A percentile compares a stretch with the other conserved stretches of the same genome.
These are phyloP conservation scores for Solanum chiquidenum DNA, from an alignment of 257 asterid species.

Conservation along the genomic window DNA sequence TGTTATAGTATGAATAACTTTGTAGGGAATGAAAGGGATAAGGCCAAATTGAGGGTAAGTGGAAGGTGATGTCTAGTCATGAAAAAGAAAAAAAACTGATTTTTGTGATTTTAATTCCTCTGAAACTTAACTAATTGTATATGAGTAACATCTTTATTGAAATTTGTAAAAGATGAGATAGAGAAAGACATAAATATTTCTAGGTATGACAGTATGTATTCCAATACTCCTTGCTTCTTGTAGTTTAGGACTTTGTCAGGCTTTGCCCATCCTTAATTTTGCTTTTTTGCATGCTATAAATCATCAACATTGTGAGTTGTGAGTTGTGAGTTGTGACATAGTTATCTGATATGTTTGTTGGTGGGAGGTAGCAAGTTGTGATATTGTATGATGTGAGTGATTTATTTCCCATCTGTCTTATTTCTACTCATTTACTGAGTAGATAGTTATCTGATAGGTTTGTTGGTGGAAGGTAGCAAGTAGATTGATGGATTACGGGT, in stretches of 20 bases:
- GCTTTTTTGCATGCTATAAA: neutral
- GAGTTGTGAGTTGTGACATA: neutral
- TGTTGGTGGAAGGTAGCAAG: neutral
- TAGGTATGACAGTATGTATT: conserved; percentile 6
- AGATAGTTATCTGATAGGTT: neutral
- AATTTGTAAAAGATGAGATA: conserved; percentile 17
- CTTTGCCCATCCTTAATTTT: neutral
- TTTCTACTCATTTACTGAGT: too few species aligned
- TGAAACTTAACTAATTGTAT: neutral
- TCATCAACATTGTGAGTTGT: neutral
- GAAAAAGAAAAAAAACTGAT: neutral
- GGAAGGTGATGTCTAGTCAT: conserved; percentile 18
- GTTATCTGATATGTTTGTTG: neutral
- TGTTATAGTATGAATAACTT: neutral
- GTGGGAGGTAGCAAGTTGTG: too few species aligned
- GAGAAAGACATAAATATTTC: conserved; percentile 6
- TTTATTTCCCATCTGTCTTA: too few species aligned
- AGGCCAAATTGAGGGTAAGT: neutral
- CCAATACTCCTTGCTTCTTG: neutral
- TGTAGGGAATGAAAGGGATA: neutral
- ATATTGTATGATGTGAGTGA: too few species aligned
- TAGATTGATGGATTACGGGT: too few species aligned
- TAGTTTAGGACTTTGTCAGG: conserved; percentile 3
- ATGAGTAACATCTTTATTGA: conserved; percentile 21
- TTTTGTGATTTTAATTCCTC: neutral